Conservation (phyloP, 1,284 basidiomycete genomes). For the Pascua sp. region DNA sequence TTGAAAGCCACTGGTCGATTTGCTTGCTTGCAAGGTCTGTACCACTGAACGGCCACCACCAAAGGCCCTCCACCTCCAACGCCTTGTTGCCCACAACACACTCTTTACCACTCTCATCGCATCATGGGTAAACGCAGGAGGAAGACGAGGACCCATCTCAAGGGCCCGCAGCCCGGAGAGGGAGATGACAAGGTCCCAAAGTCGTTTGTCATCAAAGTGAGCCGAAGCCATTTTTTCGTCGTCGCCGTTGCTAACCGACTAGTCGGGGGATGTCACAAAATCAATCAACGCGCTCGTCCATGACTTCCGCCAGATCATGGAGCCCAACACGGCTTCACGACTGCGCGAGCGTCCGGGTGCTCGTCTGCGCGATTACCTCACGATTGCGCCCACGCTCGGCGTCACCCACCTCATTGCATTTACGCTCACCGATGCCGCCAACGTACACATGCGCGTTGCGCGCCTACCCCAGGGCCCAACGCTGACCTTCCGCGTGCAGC, state of each 20-base stretch:
- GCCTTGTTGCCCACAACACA: too few species aligned
- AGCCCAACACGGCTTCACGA: conserved; percentile 92
- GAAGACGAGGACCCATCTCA: conserved; percentile 83
- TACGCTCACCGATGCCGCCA: conserved; percentile 79
- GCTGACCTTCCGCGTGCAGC: conserved; percentile 85
- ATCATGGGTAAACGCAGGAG: conserved; percentile 67
- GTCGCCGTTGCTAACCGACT: conserved; percentile 3
- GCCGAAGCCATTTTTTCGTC: conserved; percentile 3
- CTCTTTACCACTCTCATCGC: not conserved
- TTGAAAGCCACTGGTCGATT: not conserved
- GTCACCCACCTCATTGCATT: conserved; percentile 94
- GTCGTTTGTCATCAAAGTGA: conserved; percentile 73
- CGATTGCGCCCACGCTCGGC: conserved; percentile 83
- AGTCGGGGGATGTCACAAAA: conserved; percentile 81
- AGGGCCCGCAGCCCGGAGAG: conserved; percentile 52
- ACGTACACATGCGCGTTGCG: conserved; percentile 73
- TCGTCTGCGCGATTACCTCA: conserved; percentile 90
- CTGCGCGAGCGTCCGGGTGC: conserved; percentile 86
- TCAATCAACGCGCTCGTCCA: conserved; percentile 84
- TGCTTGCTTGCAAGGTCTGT: not conserved
- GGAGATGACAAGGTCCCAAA: conserved; percentile 52
- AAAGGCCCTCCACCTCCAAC: not conserved
- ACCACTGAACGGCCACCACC: not conserved
- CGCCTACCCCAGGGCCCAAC: conserved; percentile 91
- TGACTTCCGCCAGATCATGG: conserved; percentile 93